A percentile compares a stretch with the other conserved stretches of the same genome.
Conservation (phyloP, 2,329 filamentous ascomycete genomes). For the Botrytis hyacinthi region DNA sequence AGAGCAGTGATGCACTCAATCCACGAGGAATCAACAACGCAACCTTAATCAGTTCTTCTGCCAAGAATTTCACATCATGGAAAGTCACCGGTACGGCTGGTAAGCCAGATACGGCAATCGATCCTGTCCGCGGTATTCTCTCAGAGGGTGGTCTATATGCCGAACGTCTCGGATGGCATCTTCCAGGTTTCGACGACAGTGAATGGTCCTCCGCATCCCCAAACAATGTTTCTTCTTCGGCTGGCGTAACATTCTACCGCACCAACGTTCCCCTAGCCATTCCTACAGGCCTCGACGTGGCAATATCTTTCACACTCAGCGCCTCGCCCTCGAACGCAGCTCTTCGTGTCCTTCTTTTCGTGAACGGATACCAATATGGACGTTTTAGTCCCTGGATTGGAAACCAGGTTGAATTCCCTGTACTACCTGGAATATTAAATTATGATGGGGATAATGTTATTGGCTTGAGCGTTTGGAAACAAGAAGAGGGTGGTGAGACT, state of each 20-base stretch:
- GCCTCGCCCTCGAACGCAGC: conserved; percentile 44
- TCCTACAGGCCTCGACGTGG: conserved; percentile 52
- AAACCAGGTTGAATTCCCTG: conserved; percentile 19
- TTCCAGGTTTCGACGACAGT: conserved; percentile 53
- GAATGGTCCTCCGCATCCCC: conserved; percentile 41
- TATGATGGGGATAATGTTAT: conserved; percentile 20
- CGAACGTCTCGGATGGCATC: conserved; percentile 57
- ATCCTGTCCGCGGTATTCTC: conserved; percentile 52
- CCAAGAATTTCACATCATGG: conserved; percentile 43
- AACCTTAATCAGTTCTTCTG: conserved; percentile 43
- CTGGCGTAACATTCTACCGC: conserved; percentile 56
- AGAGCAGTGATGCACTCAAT: conserved; percentile 47
- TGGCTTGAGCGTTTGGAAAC: conserved; percentile 19
- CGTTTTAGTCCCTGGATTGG: conserved; percentile 22
- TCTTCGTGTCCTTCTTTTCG: conserved; percentile 54
- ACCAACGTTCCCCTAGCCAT: conserved; percentile 51
- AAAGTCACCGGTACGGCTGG: conserved; percentile 57
- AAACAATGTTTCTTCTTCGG: conserved; percentile 44
- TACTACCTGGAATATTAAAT: conserved; percentile 22
- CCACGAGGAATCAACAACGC: conserved; percentile 53
- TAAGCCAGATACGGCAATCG: conserved; percentile 44
- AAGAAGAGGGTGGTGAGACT: conserved; percentile 5
- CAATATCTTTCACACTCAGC: conserved; percentile 53
- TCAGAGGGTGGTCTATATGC: conserved; percentile 58
- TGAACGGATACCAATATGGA: conserved; percentile 52